Base-by-base conservation (phyloP, 768 basidiomycete genomes). In the Candolleomyces aberdarensis region DNA sequence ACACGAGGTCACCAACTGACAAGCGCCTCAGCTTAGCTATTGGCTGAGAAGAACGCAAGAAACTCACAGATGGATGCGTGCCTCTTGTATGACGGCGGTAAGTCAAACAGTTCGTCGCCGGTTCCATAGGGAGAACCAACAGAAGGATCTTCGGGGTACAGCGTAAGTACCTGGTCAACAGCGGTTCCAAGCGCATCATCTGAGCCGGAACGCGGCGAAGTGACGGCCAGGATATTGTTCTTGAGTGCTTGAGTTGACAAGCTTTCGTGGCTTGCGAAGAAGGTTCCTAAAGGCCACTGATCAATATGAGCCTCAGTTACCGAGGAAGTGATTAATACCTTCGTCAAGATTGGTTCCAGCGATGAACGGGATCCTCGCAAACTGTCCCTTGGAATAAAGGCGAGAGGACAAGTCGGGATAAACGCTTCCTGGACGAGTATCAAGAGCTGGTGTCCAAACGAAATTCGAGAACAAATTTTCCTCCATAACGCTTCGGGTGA, bases 81-180 rank as follows among this genome's bases (percentile, higher is more conserved):
- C 5, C 75, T 72, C 61, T 78, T 75, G 64, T 67, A 78, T 14
- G 66, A 64, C 54, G 65, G 62, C 17, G 68, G 63, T 14, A 78
- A 64, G 0, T 80, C 80, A 61, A 81, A 82, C 0, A 79, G 78
- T 19, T 78, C 65, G 61, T 76, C 73, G 5, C 81, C 80, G 2
- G 81, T 83, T 13, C 71, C 72, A 62, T 75, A 83, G 0, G 82
- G 82, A 1, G 78, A 77, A 3, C 82, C 82, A 39, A 72, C 61
- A 14, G 77, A 67, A 20, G 81, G 76, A 43, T 70, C 65, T 58
- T 79, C 69, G 0, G 80, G 80, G 64, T 83, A 83, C 3, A 79
- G 63, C 19, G 75, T 58, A 0, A 80, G 60, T 0, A 80, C 31
- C 14, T 59, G 62, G 7, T 73, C 64, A 3, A 70, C 63, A 36